phyloP scores from a whole-genome alignment of 2,329 filamentous ascomycete species.

The Xylaria sp. region DNA sequence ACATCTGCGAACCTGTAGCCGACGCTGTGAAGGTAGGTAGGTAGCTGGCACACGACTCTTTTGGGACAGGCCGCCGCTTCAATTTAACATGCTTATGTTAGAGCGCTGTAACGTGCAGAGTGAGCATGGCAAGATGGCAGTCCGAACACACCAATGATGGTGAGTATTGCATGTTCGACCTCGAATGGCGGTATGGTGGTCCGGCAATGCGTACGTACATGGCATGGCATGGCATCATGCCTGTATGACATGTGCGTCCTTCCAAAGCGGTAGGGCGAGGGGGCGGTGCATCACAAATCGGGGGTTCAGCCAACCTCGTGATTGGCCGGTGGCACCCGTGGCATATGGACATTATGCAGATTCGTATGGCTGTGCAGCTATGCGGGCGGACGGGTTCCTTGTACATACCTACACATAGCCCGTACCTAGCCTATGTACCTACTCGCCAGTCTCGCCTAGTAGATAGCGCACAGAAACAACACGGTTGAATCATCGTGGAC shows the following conservation, averaged over 20 bases:
- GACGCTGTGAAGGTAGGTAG: constrained; percentile 14
- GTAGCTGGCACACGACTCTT: constrained; percentile 16
- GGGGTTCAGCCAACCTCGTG: neutral
- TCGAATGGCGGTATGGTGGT: neutral
- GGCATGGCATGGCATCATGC: constrained; percentile 9
- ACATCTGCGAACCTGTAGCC: constrained; percentile 25
- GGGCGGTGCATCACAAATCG: constrained; percentile 22
- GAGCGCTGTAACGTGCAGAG: constrained; percentile 18
- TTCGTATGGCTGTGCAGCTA: constrained; percentile 19
- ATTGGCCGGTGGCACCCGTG: neutral
- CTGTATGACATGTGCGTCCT: constrained; percentile 18
- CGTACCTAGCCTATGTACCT: neutral
- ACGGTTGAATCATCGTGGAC: neutral
- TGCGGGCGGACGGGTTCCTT: neutral
- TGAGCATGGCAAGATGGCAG: constrained; percentile 14
- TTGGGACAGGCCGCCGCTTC: constrained; percentile 24
- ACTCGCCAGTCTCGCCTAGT: no score
- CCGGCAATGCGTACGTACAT: constrained; percentile 6
- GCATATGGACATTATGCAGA: constrained; percentile 3
- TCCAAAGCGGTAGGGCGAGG: constrained; percentile 15
- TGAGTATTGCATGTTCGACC: neutral
- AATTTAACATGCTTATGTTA: constrained; percentile 22
- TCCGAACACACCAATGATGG: constrained; percentile 14
- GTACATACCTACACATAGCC: neutral
- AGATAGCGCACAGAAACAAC: no score